Conservation (phyloP, 371 early-diverging fungal species). For the Mucor mucedo region DNA sequence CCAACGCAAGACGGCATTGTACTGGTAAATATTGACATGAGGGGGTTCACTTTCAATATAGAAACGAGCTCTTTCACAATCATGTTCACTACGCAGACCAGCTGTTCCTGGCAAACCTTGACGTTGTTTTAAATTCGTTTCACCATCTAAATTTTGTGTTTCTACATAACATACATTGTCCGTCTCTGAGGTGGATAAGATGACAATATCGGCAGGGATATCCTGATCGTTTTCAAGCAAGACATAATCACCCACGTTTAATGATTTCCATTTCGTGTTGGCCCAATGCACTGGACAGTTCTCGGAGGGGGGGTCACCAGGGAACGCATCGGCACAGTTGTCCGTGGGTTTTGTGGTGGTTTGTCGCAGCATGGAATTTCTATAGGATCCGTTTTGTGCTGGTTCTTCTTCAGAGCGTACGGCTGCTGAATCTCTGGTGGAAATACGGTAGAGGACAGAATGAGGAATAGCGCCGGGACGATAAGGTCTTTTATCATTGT, state of each 20-base stretch:
- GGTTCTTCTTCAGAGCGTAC: slow-evolving; percentile 19
- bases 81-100: slow-evolving; percentile 47
- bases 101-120: slow-evolving; percentile 48
- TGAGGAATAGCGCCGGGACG: slow-evolving; percentile 56
- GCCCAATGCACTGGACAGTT: slow-evolving; percentile 32
- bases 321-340: slow-evolving; percentile 27
- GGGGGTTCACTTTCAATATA: slow-evolving; percentile 85
- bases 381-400: not conserved
- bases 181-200: slow-evolving; percentile 71
- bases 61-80: slow-evolving; percentile 61
- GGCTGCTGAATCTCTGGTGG: slow-evolving; percentile 24
- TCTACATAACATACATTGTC: slow-evolving; percentile 77
- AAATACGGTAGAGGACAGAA: slow-evolving; percentile 48
- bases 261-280: slow-evolving; percentile 73
- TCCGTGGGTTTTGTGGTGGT: slow-evolving; percentile 17
- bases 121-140: slow-evolving; percentile 80
- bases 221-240: slow-evolving; percentile 85
- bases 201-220: slow-evolving; percentile 87
- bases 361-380: slow-evolving; percentile 10
- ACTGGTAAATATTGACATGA: slow-evolving; percentile 77
- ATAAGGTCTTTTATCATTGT: slow-evolving; percentile 33
- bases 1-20: slow-evolving; percentile 71
- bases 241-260: slow-evolving; percentile 93
- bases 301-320: slow-evolving; percentile 34
- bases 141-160: slow-evolving; percentile 88